phyloP scores from a whole-genome alignment of 495 filamentous ascomycete species.

The Penicillium psychrofluorescens region DNA sequence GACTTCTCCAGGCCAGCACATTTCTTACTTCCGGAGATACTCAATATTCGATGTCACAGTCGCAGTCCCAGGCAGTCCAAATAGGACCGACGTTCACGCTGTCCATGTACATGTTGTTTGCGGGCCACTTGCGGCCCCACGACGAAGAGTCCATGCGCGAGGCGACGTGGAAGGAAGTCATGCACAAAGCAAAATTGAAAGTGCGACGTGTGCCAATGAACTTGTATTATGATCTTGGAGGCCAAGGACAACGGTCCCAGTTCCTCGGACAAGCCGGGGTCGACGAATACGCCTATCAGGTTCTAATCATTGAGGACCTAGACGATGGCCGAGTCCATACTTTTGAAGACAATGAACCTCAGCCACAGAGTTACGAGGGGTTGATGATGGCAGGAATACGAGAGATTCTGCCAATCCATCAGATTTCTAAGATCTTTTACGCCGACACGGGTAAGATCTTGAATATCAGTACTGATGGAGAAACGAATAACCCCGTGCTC shows the following conservation, averaged over 20 bases:
- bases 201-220: conserved; percentile 55
- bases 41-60: conserved; percentile 62
- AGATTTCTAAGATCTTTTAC: conserved; percentile 95
- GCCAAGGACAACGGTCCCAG: conserved; percentile 10
- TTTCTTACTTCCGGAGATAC: conserved; percentile 85
- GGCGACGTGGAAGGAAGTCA: conserved; percentile 94
- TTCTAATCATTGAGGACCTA: conserved; percentile 85
- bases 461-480: conserved; percentile 73
- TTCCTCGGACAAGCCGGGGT: conserved; percentile 43
- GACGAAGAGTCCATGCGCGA: conserved; percentile 60
- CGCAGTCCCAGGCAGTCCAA: conserved; percentile 60
- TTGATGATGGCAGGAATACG: conserved; percentile 69
- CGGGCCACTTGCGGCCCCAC: conserved; percentile 62
- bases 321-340: conserved; percentile 87
- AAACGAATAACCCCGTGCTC: conserved; percentile 78
- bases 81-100: conserved; percentile 83
- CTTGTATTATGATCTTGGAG: conserved; percentile 15
- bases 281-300: conserved; percentile 80
- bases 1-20: conserved; percentile 87
- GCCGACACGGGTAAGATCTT: conserved; percentile 92
- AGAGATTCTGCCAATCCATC: conserved; percentile 78
- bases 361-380: conserved; percentile 62
- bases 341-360: conserved; percentile 57
- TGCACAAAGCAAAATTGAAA: conserved; percentile 86
- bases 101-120: conserved; percentile 95